phyloP scores from a whole-genome alignment of 495 filamentous ascomycete species.

The Daldinia grandis region DNA sequence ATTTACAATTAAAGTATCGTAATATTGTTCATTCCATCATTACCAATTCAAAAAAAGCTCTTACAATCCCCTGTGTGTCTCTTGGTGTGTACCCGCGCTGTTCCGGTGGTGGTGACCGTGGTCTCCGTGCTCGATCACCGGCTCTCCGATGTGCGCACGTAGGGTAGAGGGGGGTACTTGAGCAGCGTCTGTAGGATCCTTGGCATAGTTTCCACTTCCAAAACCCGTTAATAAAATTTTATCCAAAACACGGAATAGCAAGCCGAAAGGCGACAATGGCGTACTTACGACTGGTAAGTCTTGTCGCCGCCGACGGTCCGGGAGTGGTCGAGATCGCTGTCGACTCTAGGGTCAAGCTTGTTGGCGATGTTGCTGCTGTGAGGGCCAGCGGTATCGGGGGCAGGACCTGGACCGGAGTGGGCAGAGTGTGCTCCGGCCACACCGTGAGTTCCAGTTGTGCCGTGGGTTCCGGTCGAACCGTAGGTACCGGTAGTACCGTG shows the following conservation, averaged over 20 bases:
- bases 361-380: slow-evolving; percentile 62
- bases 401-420: slow-evolving; percentile 51
- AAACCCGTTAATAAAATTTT: slow-evolving; percentile 20
- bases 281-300: slow-evolving; percentile 59
- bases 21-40: slow-evolving; percentile 22
- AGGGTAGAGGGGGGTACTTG: slow-evolving; percentile 59
- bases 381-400: slow-evolving; percentile 59
- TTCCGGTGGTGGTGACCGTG: slow-evolving; percentile 51
- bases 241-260: not conserved
- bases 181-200: slow-evolving; percentile 57
- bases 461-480: slow-evolving; percentile 3
- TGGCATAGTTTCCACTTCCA: slow-evolving; percentile 21
- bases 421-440: slow-evolving; percentile 35
- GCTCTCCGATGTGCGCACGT: slow-evolving; percentile 49
- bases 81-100: slow-evolving; percentile 50
- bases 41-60: not conserved
- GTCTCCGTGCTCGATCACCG: slow-evolving; percentile 51
- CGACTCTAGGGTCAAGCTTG: slow-evolving; percentile 64
- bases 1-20: not conserved
- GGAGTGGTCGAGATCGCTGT: slow-evolving; percentile 58
- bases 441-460: slow-evolving; percentile 7
- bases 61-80: slow-evolving; percentile 52
- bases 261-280: slow-evolving; percentile 11
- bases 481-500: slow-evolving; percentile 28
- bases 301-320: slow-evolving; percentile 56